A percentile compares a stretch with the other conserved stretches of the same genome.
These are phyloP conservation scores for Leishmania martiniquensis DNA, from an alignment of 208 protist species.

Conservation along the genomic window DNA sequence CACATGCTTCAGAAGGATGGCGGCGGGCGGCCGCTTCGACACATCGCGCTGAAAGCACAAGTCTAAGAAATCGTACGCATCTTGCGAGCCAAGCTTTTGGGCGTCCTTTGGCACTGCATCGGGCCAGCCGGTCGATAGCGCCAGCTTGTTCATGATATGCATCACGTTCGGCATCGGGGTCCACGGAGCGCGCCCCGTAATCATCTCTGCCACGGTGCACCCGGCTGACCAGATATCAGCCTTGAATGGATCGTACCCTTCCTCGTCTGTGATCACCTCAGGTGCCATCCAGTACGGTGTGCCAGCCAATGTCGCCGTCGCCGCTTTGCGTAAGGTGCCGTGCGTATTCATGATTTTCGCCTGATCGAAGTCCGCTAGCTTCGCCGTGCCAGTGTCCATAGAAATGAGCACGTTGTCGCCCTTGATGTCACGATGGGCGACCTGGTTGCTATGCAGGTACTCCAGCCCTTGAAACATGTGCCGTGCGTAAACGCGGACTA, in stretches of 20 bases:
- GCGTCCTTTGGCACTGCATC: conserved; percentile 86
- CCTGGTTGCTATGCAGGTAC: conserved; percentile 89
- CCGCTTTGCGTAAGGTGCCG: conserved; percentile 80
- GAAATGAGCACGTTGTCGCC: conserved; percentile 94
- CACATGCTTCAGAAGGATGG: conserved; percentile 73
- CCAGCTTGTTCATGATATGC: conserved; percentile 93
- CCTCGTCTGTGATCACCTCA: conserved; percentile 91
- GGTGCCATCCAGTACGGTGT: conserved; percentile 94
- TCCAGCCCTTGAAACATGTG: conserved; percentile 90
- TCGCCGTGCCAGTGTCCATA: conserved; percentile 94
- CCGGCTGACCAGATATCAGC: conserved; percentile 92
- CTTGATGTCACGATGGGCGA: conserved; percentile 93
- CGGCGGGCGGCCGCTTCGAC: conserved; percentile 66
- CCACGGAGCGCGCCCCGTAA: conserved; percentile 87
- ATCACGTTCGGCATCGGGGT: conserved; percentile 86
- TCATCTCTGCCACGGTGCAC: conserved; percentile 92
- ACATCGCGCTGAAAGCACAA: conserved; percentile 88
- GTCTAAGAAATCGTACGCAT: conserved; percentile 88
- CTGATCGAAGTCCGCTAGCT: conserved; percentile 98
- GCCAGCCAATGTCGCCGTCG: conserved; percentile 87
- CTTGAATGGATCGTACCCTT: conserved; percentile 91
- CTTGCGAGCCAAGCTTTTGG: conserved; percentile 70
- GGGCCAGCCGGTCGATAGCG: conserved; percentile 87
- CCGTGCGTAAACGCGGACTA: conserved; percentile 82
- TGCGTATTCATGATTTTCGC: conserved; percentile 93